These are phyloP conservation scores for Epichloe festucae DNA, from an alignment of 2,329 filamentous ascomycete species.

Conservation along the genomic window DNA sequence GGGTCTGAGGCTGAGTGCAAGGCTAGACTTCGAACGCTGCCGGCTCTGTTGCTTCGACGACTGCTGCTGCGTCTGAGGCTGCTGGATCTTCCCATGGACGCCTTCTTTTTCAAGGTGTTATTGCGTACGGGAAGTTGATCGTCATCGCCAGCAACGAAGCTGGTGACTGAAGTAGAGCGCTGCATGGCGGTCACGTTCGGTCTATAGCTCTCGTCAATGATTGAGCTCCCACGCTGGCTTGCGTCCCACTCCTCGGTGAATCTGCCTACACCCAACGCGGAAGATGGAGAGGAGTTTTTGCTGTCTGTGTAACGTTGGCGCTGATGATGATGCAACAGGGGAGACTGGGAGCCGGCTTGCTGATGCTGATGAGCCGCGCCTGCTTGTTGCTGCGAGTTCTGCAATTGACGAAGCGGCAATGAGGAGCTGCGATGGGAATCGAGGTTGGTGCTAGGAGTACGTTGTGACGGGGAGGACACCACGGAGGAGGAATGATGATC, in stretches of 20 bases:
- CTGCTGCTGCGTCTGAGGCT: slow-evolving; percentile 73
- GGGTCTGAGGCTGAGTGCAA: slow-evolving; percentile 56
- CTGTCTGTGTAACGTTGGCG: slow-evolving; percentile 7
- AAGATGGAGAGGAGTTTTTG: neutral
- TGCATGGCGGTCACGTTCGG: slow-evolving; percentile 29
- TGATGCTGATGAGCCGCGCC: slow-evolving; percentile 5
- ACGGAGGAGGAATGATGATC: slow-evolving; percentile 13
- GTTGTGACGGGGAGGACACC: slow-evolving; percentile 7
- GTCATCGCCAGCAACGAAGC: slow-evolving; percentile 35
- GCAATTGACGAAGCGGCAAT: slow-evolving; percentile 1
- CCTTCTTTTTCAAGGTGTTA: slow-evolving; percentile 82
- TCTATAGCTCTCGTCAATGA: slow-evolving; percentile 35
- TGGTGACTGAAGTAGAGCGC: slow-evolving; percentile 48
- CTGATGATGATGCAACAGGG: slow-evolving; percentile 11
- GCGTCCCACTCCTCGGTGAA: slow-evolving; percentile 64
- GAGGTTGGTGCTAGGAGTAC: slow-evolving; percentile 9
- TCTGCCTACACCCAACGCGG: slow-evolving; percentile 24
- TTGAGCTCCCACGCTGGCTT: slow-evolving; percentile 51
- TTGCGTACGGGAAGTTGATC: slow-evolving; percentile 30
- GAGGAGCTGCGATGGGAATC: slow-evolving; percentile 5
- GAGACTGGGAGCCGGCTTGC: slow-evolving; percentile 5
- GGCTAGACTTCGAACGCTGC: slow-evolving; percentile 71
- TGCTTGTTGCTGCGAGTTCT: slow-evolving; percentile 7
- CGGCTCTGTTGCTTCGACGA: slow-evolving; percentile 68
- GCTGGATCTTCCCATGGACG: slow-evolving; percentile 57